A percentile compares a stretch with the other conserved stretches of the same genome.
These are phyloP conservation scores for Botrytis sinoallii DNA, from an alignment of 2,329 filamentous ascomycete species.

Conservation along the genomic window DNA sequence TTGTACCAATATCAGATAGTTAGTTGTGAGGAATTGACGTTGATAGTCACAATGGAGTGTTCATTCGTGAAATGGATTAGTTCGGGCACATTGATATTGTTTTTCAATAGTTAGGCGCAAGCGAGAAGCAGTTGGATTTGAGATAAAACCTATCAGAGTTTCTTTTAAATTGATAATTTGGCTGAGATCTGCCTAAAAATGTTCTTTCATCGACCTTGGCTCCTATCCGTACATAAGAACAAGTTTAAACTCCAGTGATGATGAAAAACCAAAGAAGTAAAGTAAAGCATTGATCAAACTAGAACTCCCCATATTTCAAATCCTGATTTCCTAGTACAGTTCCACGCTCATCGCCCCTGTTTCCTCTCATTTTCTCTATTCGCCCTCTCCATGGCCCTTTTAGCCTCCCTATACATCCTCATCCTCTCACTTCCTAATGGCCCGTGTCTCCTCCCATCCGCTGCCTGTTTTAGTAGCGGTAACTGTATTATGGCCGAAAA, in stretches of 20 bases:
- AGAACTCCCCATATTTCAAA: not conserved
- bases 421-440: constrained; percentile 43
- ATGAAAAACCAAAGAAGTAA: not conserved
- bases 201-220: not conserved
- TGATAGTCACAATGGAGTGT: not conserved
- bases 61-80: not conserved
- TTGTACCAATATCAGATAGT: not conserved
- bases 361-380: not conserved
- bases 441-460: constrained; percentile 44
- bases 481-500: constrained; percentile 49
- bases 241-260: not conserved
- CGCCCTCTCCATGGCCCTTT: constrained; percentile 42
- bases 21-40: not conserved
- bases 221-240: not conserved
- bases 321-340: not conserved
- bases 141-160: not conserved
- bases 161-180: not conserved
- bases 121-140: not conserved
- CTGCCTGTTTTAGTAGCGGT: constrained; percentile 46
- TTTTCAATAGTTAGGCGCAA: not conserved
- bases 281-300: not conserved
- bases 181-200: not conserved
- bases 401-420: constrained; percentile 42
- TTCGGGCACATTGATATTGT: not conserved
- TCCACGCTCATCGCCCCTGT: not conserved